Evolutionary conservation across 129 eudicot species (phyloP), one percentile per base, ranked within the genome.

Genomic region (Centella asiatica): DNA sequence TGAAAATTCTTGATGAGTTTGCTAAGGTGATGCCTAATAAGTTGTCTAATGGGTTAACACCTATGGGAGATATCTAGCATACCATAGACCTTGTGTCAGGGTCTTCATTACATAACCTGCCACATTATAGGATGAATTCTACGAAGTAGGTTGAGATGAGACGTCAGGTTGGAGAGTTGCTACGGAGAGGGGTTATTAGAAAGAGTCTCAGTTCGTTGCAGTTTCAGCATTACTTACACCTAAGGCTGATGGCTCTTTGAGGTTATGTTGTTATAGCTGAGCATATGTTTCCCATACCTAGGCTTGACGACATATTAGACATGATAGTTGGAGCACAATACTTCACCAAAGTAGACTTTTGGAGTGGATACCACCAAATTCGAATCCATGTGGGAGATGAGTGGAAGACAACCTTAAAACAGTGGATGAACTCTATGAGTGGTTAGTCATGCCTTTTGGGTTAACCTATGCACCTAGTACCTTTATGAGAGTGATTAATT

Each of bases 381-480:
- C 4, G 45, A 0, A 61, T 47, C 10, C 25, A 5, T 12, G 53
- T 36, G 5, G 44, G 42, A 13, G 69, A 70, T 17, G 68, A 70
- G 18, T 70, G 62, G 54, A 50, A 70, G 52, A 60, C 62, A 1
- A 51, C 62, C 28, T 53, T 10, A 65, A 65, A 32, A 48, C 69
- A 0, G 13, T 18, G 1, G 3, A 57, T 28, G 47, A 58, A 3
- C 44, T 69, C 4, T 69, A 69, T 57, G 64, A 68, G 42, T 69
- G 73, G 66, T 29, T 69, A 44, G 57, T 69, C 25, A 28, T 64
- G 33, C 69, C 69, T 0, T 64, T 64, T 44, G 57, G 69, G 8
- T 26, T 44, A 7, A 3, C 44, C 3, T 46, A 48, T 46, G 69
- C 27, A 1, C 45, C 69, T 5, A 32, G 60, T n/a, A 65, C 60